Conservation (phyloP, 192 early-diverging fungal species). For the Hyaloraphidium curvatum region DNA sequence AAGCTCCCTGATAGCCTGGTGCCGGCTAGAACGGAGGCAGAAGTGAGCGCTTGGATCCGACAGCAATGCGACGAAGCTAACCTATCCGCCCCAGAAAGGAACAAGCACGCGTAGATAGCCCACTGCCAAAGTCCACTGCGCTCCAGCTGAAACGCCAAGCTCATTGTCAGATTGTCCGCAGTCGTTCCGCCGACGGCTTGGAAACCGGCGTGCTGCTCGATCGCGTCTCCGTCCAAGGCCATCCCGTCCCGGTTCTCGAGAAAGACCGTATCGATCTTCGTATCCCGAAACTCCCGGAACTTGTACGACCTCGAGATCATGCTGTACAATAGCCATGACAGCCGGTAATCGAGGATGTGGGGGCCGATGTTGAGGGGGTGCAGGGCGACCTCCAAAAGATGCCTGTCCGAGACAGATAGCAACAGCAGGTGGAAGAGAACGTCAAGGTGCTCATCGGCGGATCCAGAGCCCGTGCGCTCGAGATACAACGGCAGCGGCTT, state of each 20-base stretch:
- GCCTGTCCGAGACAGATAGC: slow-evolving; percentile 25
- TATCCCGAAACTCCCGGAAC: slow-evolving; percentile 25
- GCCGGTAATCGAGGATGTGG: slow-evolving; percentile 39
- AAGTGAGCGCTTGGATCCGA: background rate
- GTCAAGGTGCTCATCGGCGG: slow-evolving; percentile 17
- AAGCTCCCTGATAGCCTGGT: slow-evolving; percentile 20
- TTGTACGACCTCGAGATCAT: slow-evolving; percentile 22
- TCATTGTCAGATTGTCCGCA: slow-evolving; percentile 31
- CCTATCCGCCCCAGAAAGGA: slow-evolving; percentile 20
- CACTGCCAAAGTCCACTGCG: slow-evolving; percentile 59
- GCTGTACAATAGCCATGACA: slow-evolving; percentile 44
- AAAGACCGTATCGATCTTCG: background rate
- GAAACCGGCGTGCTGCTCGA: background rate
- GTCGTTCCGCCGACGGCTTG: slow-evolving; percentile 5
- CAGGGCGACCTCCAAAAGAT: slow-evolving; percentile 35
- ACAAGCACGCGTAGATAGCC: slow-evolving; percentile 58
- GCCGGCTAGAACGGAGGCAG: slow-evolving; percentile 11
- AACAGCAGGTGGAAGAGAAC: slow-evolving; percentile 58
- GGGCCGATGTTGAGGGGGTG: slow-evolving; percentile 32
- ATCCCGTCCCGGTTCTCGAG: background rate
- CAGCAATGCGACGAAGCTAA: background rate
- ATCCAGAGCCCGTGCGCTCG: background rate
- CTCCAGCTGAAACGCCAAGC: slow-evolving; percentile 54
- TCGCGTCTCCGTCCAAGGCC: background rate
- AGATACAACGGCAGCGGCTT: slow-evolving; percentile 19